Evolutionary conservation across 2,329 filamentous ascomycete genomes (phyloP), one percentile per base, ranked within the genome.

Genomic region (Calonectria pteridis): DNA sequence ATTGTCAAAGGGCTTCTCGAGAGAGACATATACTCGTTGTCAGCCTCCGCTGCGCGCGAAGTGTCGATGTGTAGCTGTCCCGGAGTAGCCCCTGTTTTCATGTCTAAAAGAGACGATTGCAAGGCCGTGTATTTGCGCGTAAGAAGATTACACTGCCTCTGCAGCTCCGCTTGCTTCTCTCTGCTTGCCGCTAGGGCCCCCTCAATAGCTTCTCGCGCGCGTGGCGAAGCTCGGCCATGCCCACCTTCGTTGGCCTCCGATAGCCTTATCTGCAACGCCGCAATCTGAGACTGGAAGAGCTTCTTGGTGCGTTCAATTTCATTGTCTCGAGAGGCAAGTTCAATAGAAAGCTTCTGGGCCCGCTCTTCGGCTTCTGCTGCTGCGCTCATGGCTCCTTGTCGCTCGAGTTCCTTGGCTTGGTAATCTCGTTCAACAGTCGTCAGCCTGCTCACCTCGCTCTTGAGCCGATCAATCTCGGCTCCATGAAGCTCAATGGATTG

Each of bases 351-450:
- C 68, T 89, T 86, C 76, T 93, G 89, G 9, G 92, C 88, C 65
- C 91, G 89, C 69, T 88, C 90, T 46, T 91, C 88, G 16, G 93
- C 87, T 35, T 90, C 86, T 20, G 90, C 89, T 1, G 91, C 90
- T 33, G 90, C 88, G n/a, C 89, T 87, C 59, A 90, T 87, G 1
- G 90, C 88, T 26, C 85, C 84, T 68, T 92, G 87, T 50, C 91
- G 88, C 73, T 92, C 90, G 40, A 89, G 85, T 77, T 95, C 92
- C 55, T 89, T 89, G 51, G 91, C 90, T 79, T 95, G 92, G 69
- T 90, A 90, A 59, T 92, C 89, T 3, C 91, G 88, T 74, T 94
- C 88, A 26, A 89, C 88, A 20, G 88, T 87, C n/a, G 90, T 89
- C 33, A 94, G 85, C 33, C 90, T 88, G 28, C 89, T 86, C 2